Evolutionary conservation across 345 rosid genomes (phyloP).

Genomic region (Brassica nigra): DNA sequence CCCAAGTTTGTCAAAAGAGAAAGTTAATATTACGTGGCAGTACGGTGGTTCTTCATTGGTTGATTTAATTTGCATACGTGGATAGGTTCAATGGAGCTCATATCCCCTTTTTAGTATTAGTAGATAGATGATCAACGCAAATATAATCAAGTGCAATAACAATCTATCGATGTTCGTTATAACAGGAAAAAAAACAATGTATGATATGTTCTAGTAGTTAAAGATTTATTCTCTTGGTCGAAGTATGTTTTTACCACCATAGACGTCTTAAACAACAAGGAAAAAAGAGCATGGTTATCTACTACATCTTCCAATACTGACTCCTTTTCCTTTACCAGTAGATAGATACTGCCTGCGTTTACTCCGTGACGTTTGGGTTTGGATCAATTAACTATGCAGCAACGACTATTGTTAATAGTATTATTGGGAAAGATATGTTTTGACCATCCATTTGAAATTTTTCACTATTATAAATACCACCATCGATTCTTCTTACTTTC

Average conservation of each 20-base stretch:
- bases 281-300: not conserved
- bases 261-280: not conserved
- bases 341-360: not conserved
- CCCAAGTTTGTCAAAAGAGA: too few species aligned
- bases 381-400: constrained; percentile 11
- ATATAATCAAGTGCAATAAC: not conserved
- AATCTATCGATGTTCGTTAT: not conserved
- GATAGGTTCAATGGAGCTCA: too few species aligned
- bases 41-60: too few species aligned
- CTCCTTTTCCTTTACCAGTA: not conserved
- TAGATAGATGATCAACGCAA: not conserved
- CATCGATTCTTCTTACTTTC: not conserved
- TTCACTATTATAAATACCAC: constrained; percentile 11
- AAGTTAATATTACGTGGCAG: too few species aligned
- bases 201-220: not conserved
- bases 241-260: not conserved
- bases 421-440: constrained; percentile 23
- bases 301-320: not conserved
- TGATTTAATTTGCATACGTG: too few species aligned
- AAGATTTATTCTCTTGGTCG: not conserved
- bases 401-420: constrained; percentile 12
- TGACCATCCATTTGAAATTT: constrained; percentile 7
- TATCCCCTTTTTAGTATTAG: too few species aligned
- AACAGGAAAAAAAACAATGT: too few species aligned
- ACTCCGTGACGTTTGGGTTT: constrained; percentile 6